phyloP scores from a whole-genome alignment of 2,329 filamentous ascomycete genomes.

The Trichoderma cornu-damae region DNA sequence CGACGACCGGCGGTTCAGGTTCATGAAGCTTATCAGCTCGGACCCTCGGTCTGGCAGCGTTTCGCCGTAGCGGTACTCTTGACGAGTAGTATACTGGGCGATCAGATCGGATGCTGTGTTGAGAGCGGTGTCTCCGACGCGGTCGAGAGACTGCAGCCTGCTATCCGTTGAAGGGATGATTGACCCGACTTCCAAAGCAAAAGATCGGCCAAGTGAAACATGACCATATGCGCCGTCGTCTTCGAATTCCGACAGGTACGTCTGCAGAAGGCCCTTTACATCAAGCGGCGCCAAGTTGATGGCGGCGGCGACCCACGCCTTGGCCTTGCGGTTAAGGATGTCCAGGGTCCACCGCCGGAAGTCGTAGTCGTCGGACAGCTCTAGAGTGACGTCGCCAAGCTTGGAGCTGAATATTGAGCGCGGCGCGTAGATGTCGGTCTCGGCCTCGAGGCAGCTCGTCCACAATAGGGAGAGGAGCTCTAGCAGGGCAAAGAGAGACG shows the following conservation, averaged over 20 bases:
- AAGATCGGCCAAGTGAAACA: conserved; percentile 85
- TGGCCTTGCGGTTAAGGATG: conserved; percentile 69
- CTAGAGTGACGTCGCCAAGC: conserved; percentile 72
- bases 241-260: conserved; percentile 90
- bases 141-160: conserved; percentile 74
- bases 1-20: conserved; percentile 47
- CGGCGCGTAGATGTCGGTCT: conserved; percentile 90
- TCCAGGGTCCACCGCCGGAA: conserved; percentile 77
- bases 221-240: conserved; percentile 89
- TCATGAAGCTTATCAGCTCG: conserved; percentile 59
- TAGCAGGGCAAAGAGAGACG: conserved; percentile 84
- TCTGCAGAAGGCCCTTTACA: conserved; percentile 91
- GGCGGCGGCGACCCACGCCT: conserved; percentile 71
- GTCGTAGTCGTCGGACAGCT: conserved; percentile 88
- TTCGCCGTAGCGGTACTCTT: conserved; percentile 89
- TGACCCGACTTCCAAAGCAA: conserved; percentile 88
- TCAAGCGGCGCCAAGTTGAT: conserved; percentile 85
- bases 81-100: conserved; percentile 92
- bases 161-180: conserved; percentile 82
- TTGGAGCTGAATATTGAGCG: conserved; percentile 73
- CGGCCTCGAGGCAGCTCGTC: conserved; percentile 87
- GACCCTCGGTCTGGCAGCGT: conserved; percentile 62
- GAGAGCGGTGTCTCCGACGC: conserved; percentile 65
- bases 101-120: conserved; percentile 95
- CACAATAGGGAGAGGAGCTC: conserved; percentile 93